Percentiles rank a stretch among this genome's conserved stretches.
Evolutionary conservation across 495 filamentous ascomycete species (phyloP).

Genomic region (Acidiella bohemica): DNA sequence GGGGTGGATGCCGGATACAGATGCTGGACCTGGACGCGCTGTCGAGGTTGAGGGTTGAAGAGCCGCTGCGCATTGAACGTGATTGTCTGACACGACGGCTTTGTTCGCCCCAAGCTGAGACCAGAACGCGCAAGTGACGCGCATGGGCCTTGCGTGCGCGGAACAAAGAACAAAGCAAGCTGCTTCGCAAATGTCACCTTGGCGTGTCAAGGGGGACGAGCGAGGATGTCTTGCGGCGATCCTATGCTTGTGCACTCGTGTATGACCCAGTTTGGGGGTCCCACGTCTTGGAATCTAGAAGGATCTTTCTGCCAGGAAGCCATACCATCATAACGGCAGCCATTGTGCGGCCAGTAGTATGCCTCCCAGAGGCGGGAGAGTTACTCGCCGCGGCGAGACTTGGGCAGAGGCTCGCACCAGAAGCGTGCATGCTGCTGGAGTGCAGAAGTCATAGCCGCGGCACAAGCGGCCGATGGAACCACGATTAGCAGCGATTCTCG

Average conservation of each 20-base stretch:
- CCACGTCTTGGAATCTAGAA: too few species aligned
- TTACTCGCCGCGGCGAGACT: not conserved
- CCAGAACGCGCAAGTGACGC: not conserved
- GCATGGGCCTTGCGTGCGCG: not conserved
- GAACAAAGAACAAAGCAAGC: not conserved
- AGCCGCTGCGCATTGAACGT: constrained; percentile 1
- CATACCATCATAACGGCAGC: not conserved
- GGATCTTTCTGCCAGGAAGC: too few species aligned
- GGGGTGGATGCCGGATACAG: constrained; percentile 82
- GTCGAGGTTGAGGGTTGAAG: constrained; percentile 30
- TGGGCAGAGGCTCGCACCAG: not conserved
- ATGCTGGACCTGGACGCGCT: constrained; percentile 23
- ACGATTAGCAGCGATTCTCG: not conserved
- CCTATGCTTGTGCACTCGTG: not conserved
- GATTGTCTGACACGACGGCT: too few species aligned
- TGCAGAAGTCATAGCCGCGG: not conserved
- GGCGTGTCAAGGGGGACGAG: not conserved
- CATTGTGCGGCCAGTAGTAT: too few species aligned
- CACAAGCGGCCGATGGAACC: not conserved
- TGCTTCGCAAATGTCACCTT: not conserved
- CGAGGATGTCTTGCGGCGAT: not conserved
- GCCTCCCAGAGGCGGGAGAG: not conserved
- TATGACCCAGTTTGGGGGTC: too few species aligned
- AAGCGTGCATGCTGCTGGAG: not conserved
- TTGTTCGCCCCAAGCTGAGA: too few species aligned